Evolutionary conservation across 805 yeast species (phyloP).

Genomic region (Clavispora phyllophila): DNA sequence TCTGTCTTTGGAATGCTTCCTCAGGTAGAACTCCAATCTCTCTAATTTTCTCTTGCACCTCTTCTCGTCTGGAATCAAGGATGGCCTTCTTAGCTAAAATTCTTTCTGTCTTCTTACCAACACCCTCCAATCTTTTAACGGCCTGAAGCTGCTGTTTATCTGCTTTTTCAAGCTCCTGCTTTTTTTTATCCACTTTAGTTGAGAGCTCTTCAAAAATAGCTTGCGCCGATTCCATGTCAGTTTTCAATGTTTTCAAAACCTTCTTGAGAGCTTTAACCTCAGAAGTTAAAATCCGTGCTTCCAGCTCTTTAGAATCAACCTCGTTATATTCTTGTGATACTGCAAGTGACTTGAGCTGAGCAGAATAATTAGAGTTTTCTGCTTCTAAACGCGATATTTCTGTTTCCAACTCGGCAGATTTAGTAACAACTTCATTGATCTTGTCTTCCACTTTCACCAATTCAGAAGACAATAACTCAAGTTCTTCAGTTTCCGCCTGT

Average conservation of each 20-base stretch:
- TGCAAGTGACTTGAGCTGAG: slow-evolving; percentile 7
- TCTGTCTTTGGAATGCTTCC: slow-evolving; percentile 53
- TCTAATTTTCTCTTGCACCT: slow-evolving; percentile 64
- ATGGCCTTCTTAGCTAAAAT: slow-evolving; percentile 57
- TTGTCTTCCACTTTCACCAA: slow-evolving; percentile 36
- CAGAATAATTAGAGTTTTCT: slow-evolving; percentile 2
- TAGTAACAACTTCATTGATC: slow-evolving; percentile 36
- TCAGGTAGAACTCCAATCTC: slow-evolving; percentile 90
- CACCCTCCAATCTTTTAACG: slow-evolving; percentile 53
- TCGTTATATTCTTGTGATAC: slow-evolving; percentile 17
- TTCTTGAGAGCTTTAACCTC: slow-evolving; percentile 25
- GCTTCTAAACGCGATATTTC: slow-evolving; percentile 21
- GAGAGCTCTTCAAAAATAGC: slow-evolving; percentile 19
- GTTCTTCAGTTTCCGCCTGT: slow-evolving; percentile 40
- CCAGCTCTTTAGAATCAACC: slow-evolving; percentile 8
- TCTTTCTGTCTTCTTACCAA: slow-evolving; percentile 61
- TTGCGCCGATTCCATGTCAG: slow-evolving; percentile 11
- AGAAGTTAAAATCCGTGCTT: neutral
- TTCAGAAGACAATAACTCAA: slow-evolving; percentile 29
- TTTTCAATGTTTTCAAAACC: slow-evolving; percentile 18
- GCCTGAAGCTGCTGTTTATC: slow-evolving; percentile 53
- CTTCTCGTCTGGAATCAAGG: slow-evolving; percentile 59
- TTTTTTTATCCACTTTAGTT: slow-evolving; percentile 32
- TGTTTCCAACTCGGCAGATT: slow-evolving; percentile 43
- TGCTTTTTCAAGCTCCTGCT: slow-evolving; percentile 39